Evolutionary conservation across 108 stramenopile species (phyloP).

Genomic region (Hondaea fermentalgiana): DNA sequence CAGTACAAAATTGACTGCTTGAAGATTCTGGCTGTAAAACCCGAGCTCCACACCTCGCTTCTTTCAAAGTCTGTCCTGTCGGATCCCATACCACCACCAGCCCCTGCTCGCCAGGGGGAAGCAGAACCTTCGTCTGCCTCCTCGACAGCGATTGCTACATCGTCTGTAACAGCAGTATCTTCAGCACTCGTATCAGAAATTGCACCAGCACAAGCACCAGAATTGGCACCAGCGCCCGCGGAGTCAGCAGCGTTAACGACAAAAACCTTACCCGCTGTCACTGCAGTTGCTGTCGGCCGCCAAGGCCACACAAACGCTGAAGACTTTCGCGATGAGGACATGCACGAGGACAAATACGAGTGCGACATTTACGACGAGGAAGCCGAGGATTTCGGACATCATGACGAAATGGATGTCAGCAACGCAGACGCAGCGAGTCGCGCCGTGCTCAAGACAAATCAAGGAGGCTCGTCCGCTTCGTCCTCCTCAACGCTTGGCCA

Average conservation of each 20-base stretch:
- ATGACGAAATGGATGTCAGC: not conserved
- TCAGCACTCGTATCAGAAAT: not conserved
- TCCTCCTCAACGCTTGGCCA: too few relatives aligned
- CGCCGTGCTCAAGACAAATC: not conserved
- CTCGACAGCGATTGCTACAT: not conserved
- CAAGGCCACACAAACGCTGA: not conserved
- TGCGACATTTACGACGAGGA: slow-evolving; percentile 13
- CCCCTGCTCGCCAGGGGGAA: not conserved
- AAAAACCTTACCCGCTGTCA: too few relatives aligned
- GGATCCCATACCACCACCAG: too few relatives aligned
- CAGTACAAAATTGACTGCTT: not conserved
- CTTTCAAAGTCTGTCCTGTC: not conserved
- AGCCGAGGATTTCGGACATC: not conserved
- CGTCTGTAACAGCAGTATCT: not conserved
- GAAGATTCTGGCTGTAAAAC: not conserved
- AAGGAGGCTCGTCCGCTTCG: not conserved
- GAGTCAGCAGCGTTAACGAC: too few relatives aligned
- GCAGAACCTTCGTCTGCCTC: not conserved
- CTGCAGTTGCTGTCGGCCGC: not conserved
- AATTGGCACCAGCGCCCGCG: not conserved
- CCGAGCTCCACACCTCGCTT: not conserved
- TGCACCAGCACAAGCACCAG: not conserved
- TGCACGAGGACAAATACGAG: slow-evolving; percentile 1
- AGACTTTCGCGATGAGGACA: not conserved
- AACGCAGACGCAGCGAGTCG: not conserved